Conservation (phyloP, 2,329 filamentous ascomycete genomes). For the Neoascochyta sp. region DNA sequence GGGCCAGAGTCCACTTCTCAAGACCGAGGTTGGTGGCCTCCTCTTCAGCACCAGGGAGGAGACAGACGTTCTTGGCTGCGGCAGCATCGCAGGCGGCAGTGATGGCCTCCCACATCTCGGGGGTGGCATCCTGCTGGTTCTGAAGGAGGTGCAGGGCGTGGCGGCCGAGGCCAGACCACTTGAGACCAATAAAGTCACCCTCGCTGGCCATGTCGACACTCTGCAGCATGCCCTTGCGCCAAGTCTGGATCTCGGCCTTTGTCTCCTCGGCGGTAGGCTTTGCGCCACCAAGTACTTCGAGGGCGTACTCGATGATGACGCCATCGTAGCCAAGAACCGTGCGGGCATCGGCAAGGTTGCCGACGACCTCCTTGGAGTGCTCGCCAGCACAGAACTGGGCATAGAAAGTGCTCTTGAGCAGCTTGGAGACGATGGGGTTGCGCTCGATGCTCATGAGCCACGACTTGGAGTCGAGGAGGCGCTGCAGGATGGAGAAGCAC, state of each 20-base stretch:
- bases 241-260: slow-evolving; percentile 62
- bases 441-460: slow-evolving; percentile 68
- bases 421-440: slow-evolving; percentile 65
- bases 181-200: slow-evolving; percentile 55
- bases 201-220: slow-evolving; percentile 58
- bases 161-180: slow-evolving; percentile 78
- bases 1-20: slow-evolving; percentile 72
- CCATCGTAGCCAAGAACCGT: slow-evolving; percentile 76
- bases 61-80: slow-evolving; percentile 61
- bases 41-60: slow-evolving; percentile 87
- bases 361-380: slow-evolving; percentile 62
- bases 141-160: slow-evolving; percentile 66
- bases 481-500: slow-evolving; percentile 64
- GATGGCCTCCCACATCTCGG: slow-evolving; percentile 65
- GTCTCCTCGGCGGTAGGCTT: slow-evolving; percentile 54
- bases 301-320: slow-evolving; percentile 79
- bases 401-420: slow-evolving; percentile 82
- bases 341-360: slow-evolving; percentile 59
- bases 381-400: slow-evolving; percentile 88
- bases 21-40: slow-evolving; percentile 74
- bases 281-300: slow-evolving; percentile 69
- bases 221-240: slow-evolving; percentile 70
- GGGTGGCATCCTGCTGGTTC: slow-evolving; percentile 59
- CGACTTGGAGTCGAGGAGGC: slow-evolving; percentile 66
- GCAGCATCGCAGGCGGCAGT: slow-evolving; percentile 72